Evolutionary conservation across 2,329 filamentous ascomycete genomes (phyloP), one percentile per base, ranked within the genome.

Genomic region (Fusarium coicis): DNA sequence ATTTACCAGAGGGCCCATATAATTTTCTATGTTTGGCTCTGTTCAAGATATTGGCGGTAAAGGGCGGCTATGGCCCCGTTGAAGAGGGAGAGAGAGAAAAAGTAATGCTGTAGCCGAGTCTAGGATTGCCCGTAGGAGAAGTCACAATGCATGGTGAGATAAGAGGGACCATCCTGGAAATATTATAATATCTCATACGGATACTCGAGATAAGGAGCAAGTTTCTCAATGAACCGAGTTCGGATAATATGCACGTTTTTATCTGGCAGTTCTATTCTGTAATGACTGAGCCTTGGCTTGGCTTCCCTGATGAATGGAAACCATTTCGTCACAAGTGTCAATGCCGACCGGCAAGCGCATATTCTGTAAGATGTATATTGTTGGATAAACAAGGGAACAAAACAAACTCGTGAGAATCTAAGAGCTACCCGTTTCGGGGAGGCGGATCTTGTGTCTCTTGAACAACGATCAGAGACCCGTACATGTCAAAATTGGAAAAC

Each of bases 141-240:
- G 56, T 65, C 62, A 71, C 56, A 60, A 63, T 40, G 47, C 34
- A 74, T 62, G 43, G 40, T 54, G 60, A 74, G 71, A 73, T 73
- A 52, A 59, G 46, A 59, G 57, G 61, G 47, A 47, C 26, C 32
- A 57, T 34, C 34, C 53, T 55, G 47, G 57, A 18, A 54, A 70
- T 61, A 69, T 34, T 54, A 63, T 49, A 28, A 37, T 23, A 46
- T 63, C 43, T 64, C 42, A 56, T 56, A 39, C 36, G 36, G 37
- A 11, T 39, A 21, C 47, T 58, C 36, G 46, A 56, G 37, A 74
- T 42, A 72, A 65, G 57, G 56, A 70, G 46, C 30, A 54, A 21
- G 14, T 23, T n/a, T 21, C n/a, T 28, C 30, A 40, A 39, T 15
- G 30, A 23, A n/a, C 21, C 26, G 30, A 39, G 44, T 37, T 28